Conservation (phyloP, 2,329 filamentous ascomycete species). For the Penicillium hesseltinei region DNA sequence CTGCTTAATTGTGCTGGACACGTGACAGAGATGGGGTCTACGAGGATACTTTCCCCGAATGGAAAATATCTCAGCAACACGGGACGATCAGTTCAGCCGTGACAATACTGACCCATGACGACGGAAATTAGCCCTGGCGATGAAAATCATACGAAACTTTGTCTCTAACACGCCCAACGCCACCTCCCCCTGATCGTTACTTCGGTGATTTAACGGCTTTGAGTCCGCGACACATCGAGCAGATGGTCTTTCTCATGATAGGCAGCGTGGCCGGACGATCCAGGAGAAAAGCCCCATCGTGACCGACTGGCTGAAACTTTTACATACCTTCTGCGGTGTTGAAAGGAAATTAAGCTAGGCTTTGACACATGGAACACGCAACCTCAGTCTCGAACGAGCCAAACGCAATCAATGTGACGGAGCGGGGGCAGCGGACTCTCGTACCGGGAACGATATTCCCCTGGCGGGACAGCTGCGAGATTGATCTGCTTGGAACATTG, state of each 20-base stretch:
- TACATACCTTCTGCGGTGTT: not conserved
- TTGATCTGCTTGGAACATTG: not conserved
- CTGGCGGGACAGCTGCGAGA: not conserved
- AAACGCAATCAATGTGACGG: constrained; percentile 16
- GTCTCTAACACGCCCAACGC: not conserved
- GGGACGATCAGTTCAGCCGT: constrained; percentile 3
- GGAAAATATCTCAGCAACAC: constrained; percentile 3
- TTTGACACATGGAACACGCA: constrained; percentile 16
- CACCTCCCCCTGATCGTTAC: not conserved
- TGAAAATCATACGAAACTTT: not conserved
- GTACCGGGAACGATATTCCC: not conserved
- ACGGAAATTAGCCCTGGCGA: not conserved
- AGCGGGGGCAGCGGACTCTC: constrained; percentile 3
- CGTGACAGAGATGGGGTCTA: not conserved
- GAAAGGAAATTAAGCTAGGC: constrained; percentile 12
- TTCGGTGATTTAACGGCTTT: not conserved
- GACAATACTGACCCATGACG: not conserved
- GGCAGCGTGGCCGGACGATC: not conserved
- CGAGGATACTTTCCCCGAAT: not conserved
- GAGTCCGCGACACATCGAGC: not conserved
- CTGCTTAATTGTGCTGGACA: not conserved
- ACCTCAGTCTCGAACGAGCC: constrained; percentile 15
- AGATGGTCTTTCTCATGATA: not conserved
- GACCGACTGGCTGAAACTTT: not conserved
- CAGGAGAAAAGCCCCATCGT: not conserved